phyloP scores from a whole-genome alignment of 2,329 filamentous ascomycete genomes.

The Colletotrichum navitas region DNA sequence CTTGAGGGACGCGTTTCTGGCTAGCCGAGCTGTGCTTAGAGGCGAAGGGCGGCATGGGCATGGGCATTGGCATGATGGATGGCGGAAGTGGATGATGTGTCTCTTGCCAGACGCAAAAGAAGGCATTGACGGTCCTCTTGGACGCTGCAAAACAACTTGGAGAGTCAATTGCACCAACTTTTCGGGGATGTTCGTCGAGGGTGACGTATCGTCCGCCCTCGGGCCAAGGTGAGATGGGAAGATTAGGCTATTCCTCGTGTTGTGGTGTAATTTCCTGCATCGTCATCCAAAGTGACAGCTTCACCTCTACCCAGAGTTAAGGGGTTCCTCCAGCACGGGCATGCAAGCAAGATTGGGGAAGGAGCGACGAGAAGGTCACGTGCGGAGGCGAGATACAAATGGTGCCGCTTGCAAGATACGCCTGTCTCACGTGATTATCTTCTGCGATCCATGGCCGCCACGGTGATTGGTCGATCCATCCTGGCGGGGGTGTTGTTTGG shows the following conservation, averaged over 20 bases:
- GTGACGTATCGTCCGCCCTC: neutral
- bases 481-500: slow-evolving; percentile 7
- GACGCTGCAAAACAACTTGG: neutral
- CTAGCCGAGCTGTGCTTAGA: slow-evolving; percentile 23
- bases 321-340: slow-evolving; percentile 18
- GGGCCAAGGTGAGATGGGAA: slow-evolving; percentile 22
- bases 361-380: slow-evolving; percentile 4
- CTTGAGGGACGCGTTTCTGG: slow-evolving; percentile 31
- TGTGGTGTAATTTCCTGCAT: slow-evolving; percentile 37
- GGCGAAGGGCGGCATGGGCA: slow-evolving; percentile 3
- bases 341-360: slow-evolving; percentile 12
- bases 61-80: neutral
- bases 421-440: neutral
- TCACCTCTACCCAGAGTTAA: slow-evolving; percentile 19
- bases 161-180: slow-evolving; percentile 9
- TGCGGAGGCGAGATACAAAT: neutral
- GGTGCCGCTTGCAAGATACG: neutral
- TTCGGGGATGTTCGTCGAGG: neutral
- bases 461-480: neutral
- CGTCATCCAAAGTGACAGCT: slow-evolving; percentile 39
- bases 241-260: slow-evolving; percentile 36
- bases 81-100: neutral
- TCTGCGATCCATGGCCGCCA: neutral
- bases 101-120: slow-evolving; percentile 2
- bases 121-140: neutral